Conservation (phyloP, 345 rosid species). For the Murraya koenigii region DNA sequence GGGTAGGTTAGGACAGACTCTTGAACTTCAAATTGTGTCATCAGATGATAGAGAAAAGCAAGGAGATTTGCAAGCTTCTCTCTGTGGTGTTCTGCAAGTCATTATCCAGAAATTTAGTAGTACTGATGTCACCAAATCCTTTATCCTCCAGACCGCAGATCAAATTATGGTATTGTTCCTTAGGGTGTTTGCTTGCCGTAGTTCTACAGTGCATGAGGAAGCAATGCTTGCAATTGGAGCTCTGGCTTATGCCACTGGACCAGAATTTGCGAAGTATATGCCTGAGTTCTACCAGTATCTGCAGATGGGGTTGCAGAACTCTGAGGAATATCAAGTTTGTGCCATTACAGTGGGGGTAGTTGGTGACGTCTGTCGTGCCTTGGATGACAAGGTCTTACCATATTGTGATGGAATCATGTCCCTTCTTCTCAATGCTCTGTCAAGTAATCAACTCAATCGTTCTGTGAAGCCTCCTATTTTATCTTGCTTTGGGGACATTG, state of each 20-base stretch:
- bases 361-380: conserved; percentile 87
- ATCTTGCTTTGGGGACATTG: conserved; percentile 91
- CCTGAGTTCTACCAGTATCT: conserved; percentile 70
- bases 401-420: conserved; percentile 88
- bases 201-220: conserved; percentile 97
- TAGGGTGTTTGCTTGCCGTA: conserved; percentile 78
- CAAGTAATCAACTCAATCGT: conserved; percentile 73
- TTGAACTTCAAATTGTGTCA: conserved; percentile 66
- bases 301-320: conserved; percentile 90
- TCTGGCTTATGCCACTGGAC: conserved; percentile 85
- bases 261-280: conserved; percentile 78
- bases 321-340: conserved; percentile 92
- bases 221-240: conserved; percentile 99
- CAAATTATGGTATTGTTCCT: conserved; percentile 84
- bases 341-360: conserved; percentile 85
- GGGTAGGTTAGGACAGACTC: conserved; percentile 64
- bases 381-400: conserved; percentile 71
- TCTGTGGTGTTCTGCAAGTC: conserved; percentile 93
- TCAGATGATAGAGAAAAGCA: conserved; percentile 90
- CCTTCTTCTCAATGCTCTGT: conserved; percentile 68
- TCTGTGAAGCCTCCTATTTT: conserved; percentile 95
- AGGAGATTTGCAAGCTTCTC: conserved; percentile 85
- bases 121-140: conserved; percentile 56
- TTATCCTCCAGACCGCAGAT: conserved; percentile 68
- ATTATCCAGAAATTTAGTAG: conserved; percentile 83